Conservation (phyloP, 1,139 yeast species). For the Taphrina pruni region DNA sequence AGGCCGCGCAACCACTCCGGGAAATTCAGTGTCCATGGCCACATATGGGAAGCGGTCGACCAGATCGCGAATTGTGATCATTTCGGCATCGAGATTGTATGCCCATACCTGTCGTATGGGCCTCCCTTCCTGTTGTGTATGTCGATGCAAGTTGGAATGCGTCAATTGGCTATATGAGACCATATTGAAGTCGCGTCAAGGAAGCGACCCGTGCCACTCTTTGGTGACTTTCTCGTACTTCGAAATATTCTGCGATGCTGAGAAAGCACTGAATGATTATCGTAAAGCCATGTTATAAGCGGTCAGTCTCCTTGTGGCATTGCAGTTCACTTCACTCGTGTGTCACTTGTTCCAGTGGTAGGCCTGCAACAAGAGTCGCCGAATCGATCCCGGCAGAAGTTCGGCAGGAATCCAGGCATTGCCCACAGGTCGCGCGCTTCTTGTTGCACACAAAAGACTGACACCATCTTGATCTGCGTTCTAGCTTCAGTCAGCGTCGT, state of each 20-base stretch:
- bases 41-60: slow-evolving; percentile 72
- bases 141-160: slow-evolving; percentile 20
- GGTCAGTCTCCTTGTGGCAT: too few species aligned
- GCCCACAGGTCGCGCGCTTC: neutral
- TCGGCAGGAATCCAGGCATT: neutral
- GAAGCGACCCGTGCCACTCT: too few species aligned
- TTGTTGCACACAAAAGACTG: too few species aligned
- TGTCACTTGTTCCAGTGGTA: neutral
- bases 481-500: neutral
- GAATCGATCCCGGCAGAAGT: neutral
- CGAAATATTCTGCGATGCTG: too few species aligned
- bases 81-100: slow-evolving; percentile 80
- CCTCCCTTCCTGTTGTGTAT: slow-evolving; percentile 12
- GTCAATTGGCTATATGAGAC: slow-evolving; percentile 27
- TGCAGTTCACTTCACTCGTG: too few species aligned
- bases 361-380: neutral
- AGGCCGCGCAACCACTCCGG: slow-evolving; percentile 95
- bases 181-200: neutral
- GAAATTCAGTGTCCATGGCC: slow-evolving; percentile 84
- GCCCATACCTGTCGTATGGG: slow-evolving; percentile 72
- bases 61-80: slow-evolving; percentile 72
- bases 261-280: too few species aligned
- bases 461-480: too few species aligned
- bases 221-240: too few species aligned
- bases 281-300: too few species aligned